These are phyloP conservation scores for fission yeast (Schizosaccharomyces pombe) DNA, from an alignment of 805 yeast genomes.

Conservation along the genomic window DNA sequence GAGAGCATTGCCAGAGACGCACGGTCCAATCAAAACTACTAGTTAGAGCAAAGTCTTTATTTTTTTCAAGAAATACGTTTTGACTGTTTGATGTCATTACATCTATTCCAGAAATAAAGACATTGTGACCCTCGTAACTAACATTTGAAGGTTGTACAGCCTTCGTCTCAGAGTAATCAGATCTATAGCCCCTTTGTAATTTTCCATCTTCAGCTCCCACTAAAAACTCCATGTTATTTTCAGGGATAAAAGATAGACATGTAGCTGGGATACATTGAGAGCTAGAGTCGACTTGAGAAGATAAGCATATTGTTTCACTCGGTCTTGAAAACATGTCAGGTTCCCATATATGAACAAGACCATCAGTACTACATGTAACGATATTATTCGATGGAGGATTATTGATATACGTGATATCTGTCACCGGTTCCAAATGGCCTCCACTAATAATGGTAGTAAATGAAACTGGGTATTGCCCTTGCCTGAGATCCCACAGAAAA, in stretches of 20 bases:
- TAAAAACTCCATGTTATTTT: too few relatives aligned
- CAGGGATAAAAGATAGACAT: too few relatives aligned
- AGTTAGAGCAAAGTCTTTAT: slow-evolving; percentile 14
- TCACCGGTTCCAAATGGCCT: slow-evolving; percentile 18
- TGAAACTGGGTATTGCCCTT: slow-evolving; percentile 15
- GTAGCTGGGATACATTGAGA: too few relatives aligned
- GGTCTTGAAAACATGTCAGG: slow-evolving; percentile 19
- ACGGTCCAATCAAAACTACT: slow-evolving; percentile 20
- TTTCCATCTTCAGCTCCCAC: background rate
- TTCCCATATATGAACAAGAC: slow-evolving; percentile 95
- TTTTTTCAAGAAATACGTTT: slow-evolving; percentile 7
- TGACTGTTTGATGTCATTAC: background rate
- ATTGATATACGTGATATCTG: slow-evolving; percentile 13
- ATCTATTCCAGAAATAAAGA: background rate
- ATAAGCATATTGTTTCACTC: slow-evolving; percentile 2
- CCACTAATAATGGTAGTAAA: slow-evolving; percentile 14
- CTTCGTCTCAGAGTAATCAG: background rate
- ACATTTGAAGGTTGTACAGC: background rate
- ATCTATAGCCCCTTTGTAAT: background rate
- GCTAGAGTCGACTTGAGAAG: slow-evolving; percentile 11
- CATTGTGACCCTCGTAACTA: background rate
- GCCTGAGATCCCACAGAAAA: slow-evolving; percentile 26
- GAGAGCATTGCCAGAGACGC: slow-evolving; percentile 17
- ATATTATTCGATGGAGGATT: slow-evolving; percentile 17
- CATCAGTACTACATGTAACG: slow-evolving; percentile 87